Evolutionary conservation across 441 rosid genomes (phyloP).

Genomic region (Mallotus repandus): DNA sequence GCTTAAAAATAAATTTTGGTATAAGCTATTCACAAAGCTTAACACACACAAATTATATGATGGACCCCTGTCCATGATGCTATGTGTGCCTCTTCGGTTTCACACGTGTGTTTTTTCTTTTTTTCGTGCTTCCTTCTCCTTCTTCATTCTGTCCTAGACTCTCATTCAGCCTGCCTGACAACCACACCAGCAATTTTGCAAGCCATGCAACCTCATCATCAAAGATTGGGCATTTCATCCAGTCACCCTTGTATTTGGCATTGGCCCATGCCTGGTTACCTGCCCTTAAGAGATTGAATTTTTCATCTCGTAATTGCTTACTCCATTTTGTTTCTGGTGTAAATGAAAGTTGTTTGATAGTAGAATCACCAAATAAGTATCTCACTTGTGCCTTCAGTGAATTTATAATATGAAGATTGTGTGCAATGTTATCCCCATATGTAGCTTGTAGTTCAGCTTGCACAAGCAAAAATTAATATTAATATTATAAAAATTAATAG

Average conservation of each 20-base stretch:
- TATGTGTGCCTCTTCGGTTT: too few species aligned
- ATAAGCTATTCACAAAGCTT: too few species aligned
- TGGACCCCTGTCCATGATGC: too few species aligned
- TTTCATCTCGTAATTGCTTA: constrained; percentile 51
- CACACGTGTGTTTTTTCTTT: too few species aligned
- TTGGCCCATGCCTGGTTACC: constrained; percentile 40
- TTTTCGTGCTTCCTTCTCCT: too few species aligned
- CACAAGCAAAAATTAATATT: too few species aligned
- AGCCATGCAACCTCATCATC: constrained; percentile 81
- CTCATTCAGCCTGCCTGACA: constrained; percentile 64
- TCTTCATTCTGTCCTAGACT: constrained; percentile 54
- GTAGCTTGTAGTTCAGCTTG: constrained; percentile 71
- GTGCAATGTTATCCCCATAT: constrained; percentile 41
- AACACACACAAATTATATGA: too few species aligned
- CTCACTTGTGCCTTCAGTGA: constrained; percentile 52
- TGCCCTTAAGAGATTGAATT: constrained; percentile 74
- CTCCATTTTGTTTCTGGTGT: constrained; percentile 39
- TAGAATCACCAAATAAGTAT: constrained; percentile 54
- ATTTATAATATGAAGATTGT: constrained; percentile 49
- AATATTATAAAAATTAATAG: too few species aligned
- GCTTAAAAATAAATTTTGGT: too few species aligned
- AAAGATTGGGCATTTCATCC: constrained; percentile 86
- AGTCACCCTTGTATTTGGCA: constrained; percentile 68
- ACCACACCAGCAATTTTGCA: constrained; percentile 57
- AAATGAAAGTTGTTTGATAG: constrained; percentile 45